Evolutionary conservation across 352 stramenopile genomes (phyloP).

Genomic region (Phytophthora fragariae): DNA sequence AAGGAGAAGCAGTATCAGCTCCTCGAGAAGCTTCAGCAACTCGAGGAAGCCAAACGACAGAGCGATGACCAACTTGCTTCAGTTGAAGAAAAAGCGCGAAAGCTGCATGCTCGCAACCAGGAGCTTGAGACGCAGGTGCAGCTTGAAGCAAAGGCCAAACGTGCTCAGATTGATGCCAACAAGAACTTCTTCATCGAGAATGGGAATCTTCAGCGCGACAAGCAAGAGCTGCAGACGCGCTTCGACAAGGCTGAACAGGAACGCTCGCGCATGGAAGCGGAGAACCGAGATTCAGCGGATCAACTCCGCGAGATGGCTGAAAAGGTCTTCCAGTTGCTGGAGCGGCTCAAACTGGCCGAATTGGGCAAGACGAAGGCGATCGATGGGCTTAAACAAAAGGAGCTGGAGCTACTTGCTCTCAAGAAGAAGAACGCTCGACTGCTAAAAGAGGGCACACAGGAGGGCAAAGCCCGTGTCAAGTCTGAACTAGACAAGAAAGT

Average conservation of each 20-base stretch:
- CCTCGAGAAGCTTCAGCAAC: slow-evolving; percentile 95
- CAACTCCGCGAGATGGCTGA: slow-evolving; percentile 97
- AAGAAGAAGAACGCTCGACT: slow-evolving; percentile 96
- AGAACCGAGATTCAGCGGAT: slow-evolving; percentile 95
- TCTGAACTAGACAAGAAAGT: slow-evolving; percentile 95
- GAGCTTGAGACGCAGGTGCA: slow-evolving; percentile 96
- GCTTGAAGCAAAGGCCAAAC: slow-evolving; percentile 93
- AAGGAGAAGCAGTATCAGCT: slow-evolving; percentile 99
- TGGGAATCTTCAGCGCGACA: slow-evolving; percentile 76
- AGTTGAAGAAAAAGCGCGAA: slow-evolving; percentile 93
- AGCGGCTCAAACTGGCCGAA: slow-evolving; percentile 96
- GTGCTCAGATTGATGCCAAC: slow-evolving; percentile 93
- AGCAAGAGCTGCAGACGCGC: slow-evolving; percentile 82
- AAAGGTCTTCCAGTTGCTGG: slow-evolving; percentile 96
- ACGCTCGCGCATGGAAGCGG: slow-evolving; percentile 94
- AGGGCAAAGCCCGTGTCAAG: slow-evolving; percentile 94
- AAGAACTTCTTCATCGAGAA: slow-evolving; percentile 92
- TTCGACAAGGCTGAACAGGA: slow-evolving; percentile 93
- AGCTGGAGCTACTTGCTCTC: slow-evolving; percentile 93
- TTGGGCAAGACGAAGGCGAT: slow-evolving; percentile 96
- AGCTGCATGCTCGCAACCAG: slow-evolving; percentile 88
- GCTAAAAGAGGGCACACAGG: slow-evolving; percentile 94
- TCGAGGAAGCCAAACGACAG: slow-evolving; percentile 94
- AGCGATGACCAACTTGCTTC: slow-evolving; percentile 91
- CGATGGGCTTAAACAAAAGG: slow-evolving; percentile 94